phyloP scores from a whole-genome alignment of 805 yeast genomes.

The Zygotorulaspora danielsina region DNA sequence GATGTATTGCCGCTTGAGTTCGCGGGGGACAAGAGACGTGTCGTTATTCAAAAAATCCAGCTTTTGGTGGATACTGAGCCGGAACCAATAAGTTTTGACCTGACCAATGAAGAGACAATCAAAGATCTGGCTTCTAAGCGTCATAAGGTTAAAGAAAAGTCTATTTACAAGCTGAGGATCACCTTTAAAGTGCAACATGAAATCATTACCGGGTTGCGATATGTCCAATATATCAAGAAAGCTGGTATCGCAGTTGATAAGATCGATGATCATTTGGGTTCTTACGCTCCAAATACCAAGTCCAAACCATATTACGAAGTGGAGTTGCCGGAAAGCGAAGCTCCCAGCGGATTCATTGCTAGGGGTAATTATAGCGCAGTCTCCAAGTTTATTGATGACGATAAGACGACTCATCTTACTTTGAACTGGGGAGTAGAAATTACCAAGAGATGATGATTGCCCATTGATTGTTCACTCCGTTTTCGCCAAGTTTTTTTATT shows the following conservation, averaged over 20 bases:
- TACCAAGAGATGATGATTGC: constrained; percentile 50
- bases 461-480: no score
- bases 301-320: constrained; percentile 74
- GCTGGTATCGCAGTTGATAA: constrained; percentile 85
- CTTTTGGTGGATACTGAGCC: constrained; percentile 62
- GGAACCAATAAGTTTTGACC: constrained; percentile 60
- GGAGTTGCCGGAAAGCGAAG: constrained; percentile 66
- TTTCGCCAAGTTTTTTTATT: background rate
- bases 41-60: constrained; percentile 74
- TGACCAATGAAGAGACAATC: constrained; percentile 58
- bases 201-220: constrained; percentile 84
- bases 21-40: constrained; percentile 69
- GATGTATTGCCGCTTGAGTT: constrained; percentile 57
- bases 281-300: constrained; percentile 82
- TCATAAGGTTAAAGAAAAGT: constrained; percentile 73
- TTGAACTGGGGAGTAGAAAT: constrained; percentile 86
- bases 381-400: constrained; percentile 84
- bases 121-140: constrained; percentile 57
- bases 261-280: constrained; percentile 82
- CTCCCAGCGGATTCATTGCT: constrained; percentile 85
- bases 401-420: constrained; percentile 63
- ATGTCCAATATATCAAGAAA: constrained; percentile 78
- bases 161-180: constrained; percentile 66
- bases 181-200: constrained; percentile 85
- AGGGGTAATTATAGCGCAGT: constrained; percentile 80